Base-by-base conservation (phyloP, 2,329 filamentous ascomycete species). In the Aspergillus pseudotamarii region DNA sequence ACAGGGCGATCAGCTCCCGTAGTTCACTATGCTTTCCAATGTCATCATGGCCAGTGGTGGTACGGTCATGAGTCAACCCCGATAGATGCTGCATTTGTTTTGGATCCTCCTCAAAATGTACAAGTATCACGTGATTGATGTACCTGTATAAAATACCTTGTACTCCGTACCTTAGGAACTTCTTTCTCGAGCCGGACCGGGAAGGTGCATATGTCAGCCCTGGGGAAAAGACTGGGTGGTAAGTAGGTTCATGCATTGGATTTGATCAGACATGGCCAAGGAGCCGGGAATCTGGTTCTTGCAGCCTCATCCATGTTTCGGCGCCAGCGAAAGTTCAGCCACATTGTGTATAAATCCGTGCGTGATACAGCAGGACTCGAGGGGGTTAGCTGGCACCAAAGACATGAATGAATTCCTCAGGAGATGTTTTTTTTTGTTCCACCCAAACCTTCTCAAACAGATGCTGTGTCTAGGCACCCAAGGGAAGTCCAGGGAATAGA, bases 1-100 rank as follows among this genome's bases (percentile, higher is more conserved):
- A 38, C n/a, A 38, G n/a, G 51, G 51, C 51, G 51, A 55, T 55
- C 51, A 55, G 26, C 32, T 55, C 51, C 36, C 28, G 10, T 51
- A n/a, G 28, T 51, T 48, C 46, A 21, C 12, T 16, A 12, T 48
- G 14, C 23, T 8, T 28, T 48, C 14, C 2, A 28, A 50, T 16
- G 48, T 51, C 48, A 34, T 23, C 48, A 16, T 23, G 16, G 26
- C 9, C 6, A 32, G 48, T 51, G 38, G 48, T 34, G 38, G 38
- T 41, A 41, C 38, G 38, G 38, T 51, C 28, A 10, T 26, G 26
- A 4, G 26, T 28, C 38, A n/a, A 11, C 2, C 12, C 30, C 16
- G 10, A 9, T 12, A 28, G 16, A 28, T 51, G 28, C 9, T 34
- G 28, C 48, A 21, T 55, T 36, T 55, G 21, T 38, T 55, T 55